Base-by-base conservation (phyloP, 192 early-diverging fungal species). In the Coemansia biformis region DNA sequence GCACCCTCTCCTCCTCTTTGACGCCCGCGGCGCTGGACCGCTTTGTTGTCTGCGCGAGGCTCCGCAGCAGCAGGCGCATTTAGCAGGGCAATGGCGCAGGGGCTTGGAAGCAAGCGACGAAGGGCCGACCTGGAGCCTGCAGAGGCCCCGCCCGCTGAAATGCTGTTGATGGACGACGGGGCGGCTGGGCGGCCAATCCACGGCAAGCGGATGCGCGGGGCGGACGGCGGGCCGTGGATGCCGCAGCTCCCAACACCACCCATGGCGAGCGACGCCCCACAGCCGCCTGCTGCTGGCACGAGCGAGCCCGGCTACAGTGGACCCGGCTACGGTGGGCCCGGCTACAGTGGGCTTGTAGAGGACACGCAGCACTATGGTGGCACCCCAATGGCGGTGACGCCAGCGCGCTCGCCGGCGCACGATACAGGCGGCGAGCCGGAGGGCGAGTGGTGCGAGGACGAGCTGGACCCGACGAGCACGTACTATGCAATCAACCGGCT, bases 401-500 rank as follows among this genome's bases (percentile, higher is more conserved):
- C 65, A 6, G 43, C 48, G 18, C 46, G 37, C n/a, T 61, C 58
- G 28, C 65, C 65, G 5, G 50, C 50, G 21, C 51, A 38, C 18
- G 39, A 39, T 10, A 30, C 26, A 33, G 48, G 35, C 15, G 38
- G 38, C 57, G 36, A 34, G 33, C 37, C 43, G 16, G 30, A 46
- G 4, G 42, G 35, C 23, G 43, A 52, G 38, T 51, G 34, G 24
- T n/a, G n/a, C n/a, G 38, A 42, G 8, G 47, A 51, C 19, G 57
- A 42, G 41, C 28, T 55, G 13, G 56, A 59, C 18, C 61, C 68
- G 1, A 23, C 34, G 23, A 64, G 61, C 48, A 55, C 64, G 36
- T 72, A 72, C 48, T 72, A 72, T 45, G 30, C 51, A 10, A 72
- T 72, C 22, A 72, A 64, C 49, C 35, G 44, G 34, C 52, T 72